phyloP scores from a whole-genome alignment of 1,284 basidiomycete species.

The Cryptococcus maquisensis region DNA sequence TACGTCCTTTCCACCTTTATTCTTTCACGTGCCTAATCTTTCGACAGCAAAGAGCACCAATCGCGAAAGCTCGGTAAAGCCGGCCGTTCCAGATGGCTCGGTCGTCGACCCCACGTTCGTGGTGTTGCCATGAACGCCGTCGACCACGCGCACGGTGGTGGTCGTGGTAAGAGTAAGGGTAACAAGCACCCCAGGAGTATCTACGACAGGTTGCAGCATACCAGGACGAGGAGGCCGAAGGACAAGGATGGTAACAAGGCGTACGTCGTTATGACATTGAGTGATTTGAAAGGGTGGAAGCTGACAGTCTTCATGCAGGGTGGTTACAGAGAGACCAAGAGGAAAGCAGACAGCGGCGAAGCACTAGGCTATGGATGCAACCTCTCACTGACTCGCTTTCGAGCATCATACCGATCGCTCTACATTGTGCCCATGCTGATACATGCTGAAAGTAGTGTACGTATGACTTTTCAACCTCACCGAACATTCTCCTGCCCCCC shows the following conservation, averaged over 20 bases:
- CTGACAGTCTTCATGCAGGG: slow-evolving; percentile 6
- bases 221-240: slow-evolving; percentile 85
- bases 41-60: slow-evolving; percentile 67
- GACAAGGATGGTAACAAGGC: slow-evolving; percentile 91
- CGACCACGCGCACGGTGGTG: slow-evolving; percentile 93
- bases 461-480: too few relatives aligned
- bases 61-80: slow-evolving; percentile 84
- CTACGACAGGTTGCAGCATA: slow-evolving; percentile 90
- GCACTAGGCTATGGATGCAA: slow-evolving; percentile 7
- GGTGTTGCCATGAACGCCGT: slow-evolving; percentile 99
- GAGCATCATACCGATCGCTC: too few relatives aligned
- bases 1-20: slow-evolving; percentile 21
- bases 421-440: too few relatives aligned
- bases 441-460: too few relatives aligned
- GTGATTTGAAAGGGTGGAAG: not conserved
- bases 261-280: slow-evolving; percentile 34
- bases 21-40: not conserved
- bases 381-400: not conserved
- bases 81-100: slow-evolving; percentile 83
- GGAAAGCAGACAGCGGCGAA: slow-evolving; percentile 20
- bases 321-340: slow-evolving; percentile 20
- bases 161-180: slow-evolving; percentile 95
- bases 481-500: not conserved
- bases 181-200: slow-evolving; percentile 87
- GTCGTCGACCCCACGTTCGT: slow-evolving; percentile 78